phyloP scores from a whole-genome alignment of 345 rosid genomes.

The Citropsis articulata region DNA sequence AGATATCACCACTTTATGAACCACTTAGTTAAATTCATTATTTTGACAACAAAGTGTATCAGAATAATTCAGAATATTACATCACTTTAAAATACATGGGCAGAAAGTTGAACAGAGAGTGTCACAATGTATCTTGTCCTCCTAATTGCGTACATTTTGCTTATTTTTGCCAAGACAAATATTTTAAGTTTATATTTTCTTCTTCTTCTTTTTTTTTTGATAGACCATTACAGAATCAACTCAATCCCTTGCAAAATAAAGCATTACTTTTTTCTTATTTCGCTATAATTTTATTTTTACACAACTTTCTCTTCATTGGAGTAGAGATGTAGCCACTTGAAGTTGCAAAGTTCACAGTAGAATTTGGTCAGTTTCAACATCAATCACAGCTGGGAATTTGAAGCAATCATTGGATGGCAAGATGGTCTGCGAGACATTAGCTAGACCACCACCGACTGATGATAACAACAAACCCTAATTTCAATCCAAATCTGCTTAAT shows the following conservation, averaged over 20 bases:
- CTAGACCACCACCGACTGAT: neutral
- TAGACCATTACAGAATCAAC: neutral
- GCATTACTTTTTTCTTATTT: neutral
- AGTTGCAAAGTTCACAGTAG: neutral
- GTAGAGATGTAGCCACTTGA: neutral
- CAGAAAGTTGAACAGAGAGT: constrained; percentile 7
- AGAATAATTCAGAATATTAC: neutral
- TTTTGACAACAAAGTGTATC: neutral
- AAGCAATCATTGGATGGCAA: neutral
- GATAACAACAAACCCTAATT: neutral
- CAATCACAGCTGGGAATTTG: neutral
- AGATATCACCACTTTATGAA: neutral
- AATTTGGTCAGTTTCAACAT: neutral
- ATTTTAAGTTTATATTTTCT: neutral
- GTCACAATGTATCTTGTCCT: neutral
- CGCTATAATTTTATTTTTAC: neutral
- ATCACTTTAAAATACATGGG: neutral
- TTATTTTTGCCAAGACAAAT: neutral
- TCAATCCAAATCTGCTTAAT: neutral
- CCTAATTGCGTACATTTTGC: neutral
- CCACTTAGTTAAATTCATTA: neutral
- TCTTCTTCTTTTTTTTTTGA: neutral
- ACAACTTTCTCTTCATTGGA: neutral
- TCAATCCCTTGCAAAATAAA: neutral
- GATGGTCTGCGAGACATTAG: neutral